Evolutionary conservation across 2,329 filamentous ascomycete species (phyloP).

Genomic region (Aspergillus carbonarius): DNA sequence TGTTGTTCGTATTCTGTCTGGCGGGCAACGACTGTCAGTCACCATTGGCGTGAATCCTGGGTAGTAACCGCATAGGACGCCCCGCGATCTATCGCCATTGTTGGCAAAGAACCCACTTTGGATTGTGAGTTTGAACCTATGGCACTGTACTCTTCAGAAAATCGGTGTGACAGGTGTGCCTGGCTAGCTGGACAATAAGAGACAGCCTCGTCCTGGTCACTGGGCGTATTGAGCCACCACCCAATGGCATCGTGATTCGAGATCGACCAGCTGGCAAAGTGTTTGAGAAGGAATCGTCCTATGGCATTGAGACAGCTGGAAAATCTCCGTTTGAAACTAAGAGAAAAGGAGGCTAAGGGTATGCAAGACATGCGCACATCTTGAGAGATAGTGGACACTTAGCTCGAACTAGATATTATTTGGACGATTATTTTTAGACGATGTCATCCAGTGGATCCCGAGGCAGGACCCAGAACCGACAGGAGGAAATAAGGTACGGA

Average conservation of each 20-base stretch:
- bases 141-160: not conserved
- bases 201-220: not conserved
- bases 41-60: not conserved
- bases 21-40: not conserved
- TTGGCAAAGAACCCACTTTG: not conserved
- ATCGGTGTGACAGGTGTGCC: not conserved
- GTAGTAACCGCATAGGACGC: not conserved
- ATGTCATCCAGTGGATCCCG: slow-evolving; percentile 14
- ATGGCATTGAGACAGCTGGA: not conserved
- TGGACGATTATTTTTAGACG: slow-evolving; percentile 8
- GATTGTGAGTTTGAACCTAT: not conserved
- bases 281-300: not conserved
- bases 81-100: not conserved
- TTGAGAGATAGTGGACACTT: not conserved
- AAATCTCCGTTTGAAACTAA: not conserved
- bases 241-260: not conserved
- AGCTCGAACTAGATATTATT: not conserved
- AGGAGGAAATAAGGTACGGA: not conserved
- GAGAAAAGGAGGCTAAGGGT: not conserved
- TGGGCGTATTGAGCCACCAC: not conserved
- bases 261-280: not conserved
- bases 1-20: not conserved
- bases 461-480: slow-evolving; percentile 4
- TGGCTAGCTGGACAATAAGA: not conserved
- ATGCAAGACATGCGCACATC: slow-evolving; percentile 1